Percentiles rank a stretch among this genome's conserved stretches.
Conservation (phyloP, 768 basidiomycete genomes). For the Mycena maculata region DNA sequence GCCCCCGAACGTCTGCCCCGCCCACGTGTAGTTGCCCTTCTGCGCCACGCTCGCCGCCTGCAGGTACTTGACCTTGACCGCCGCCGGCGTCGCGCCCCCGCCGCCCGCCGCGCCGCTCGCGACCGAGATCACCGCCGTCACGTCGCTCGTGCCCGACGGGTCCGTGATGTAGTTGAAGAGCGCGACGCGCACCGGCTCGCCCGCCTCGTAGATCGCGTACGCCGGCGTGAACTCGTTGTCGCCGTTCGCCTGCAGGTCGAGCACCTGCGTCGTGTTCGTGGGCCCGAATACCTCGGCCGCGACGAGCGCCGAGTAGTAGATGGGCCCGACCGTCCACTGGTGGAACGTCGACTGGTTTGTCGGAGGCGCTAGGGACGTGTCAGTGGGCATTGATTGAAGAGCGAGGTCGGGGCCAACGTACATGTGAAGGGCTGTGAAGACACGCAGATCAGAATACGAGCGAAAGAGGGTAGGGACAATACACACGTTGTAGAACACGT, state of each 20-base stretch:
- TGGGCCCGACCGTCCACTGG: conserved; percentile 81
- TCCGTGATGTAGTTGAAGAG: conserved; percentile 82
- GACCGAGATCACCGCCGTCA: conserved; percentile 63
- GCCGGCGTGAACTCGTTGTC: conserved; percentile 69
- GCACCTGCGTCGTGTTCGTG: conserved; percentile 68
- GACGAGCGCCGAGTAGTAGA: conserved; percentile 80
- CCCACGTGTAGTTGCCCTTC: conserved; percentile 25
- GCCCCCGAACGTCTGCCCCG: conserved; percentile 58
- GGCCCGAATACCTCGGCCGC: conserved; percentile 77
- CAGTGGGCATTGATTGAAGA: conserved; percentile 20
- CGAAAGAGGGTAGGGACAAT: not conserved
- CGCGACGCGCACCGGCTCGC: conserved; percentile 67
- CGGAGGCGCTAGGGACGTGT: conserved; percentile 57
- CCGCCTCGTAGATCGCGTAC: conserved; percentile 81
- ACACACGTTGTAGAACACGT: conserved; percentile 26
- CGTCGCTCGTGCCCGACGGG: conserved; percentile 64
- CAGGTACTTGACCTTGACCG: conserved; percentile 67
- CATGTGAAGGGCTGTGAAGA: conserved; percentile 1
- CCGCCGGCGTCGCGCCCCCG: conserved; percentile 51
- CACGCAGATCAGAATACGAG: not conserved
- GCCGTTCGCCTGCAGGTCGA: conserved; percentile 69
- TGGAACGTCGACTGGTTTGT: conserved; percentile 69
- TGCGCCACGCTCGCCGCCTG: conserved; percentile 15
- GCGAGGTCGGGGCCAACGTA: conserved; percentile 24
- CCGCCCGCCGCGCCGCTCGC: conserved; percentile 48